These are phyloP conservation scores for Oryza meyeriana DNA, from an alignment of 176 grass and related monocot species.

Conservation along the genomic window DNA sequence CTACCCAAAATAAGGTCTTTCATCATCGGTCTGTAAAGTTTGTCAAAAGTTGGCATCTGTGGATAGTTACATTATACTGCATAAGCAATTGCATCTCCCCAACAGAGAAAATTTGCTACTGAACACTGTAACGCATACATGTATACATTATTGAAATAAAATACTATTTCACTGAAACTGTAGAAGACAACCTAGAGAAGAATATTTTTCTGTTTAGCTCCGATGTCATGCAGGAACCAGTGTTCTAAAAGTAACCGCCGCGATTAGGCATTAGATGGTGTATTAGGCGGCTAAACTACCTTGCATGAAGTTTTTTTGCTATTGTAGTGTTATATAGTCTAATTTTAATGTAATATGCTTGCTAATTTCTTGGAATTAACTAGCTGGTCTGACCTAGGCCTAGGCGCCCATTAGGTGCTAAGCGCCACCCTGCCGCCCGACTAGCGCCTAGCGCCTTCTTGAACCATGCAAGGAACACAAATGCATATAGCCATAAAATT, in stretches of 20 bases:
- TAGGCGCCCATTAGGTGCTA: no score
- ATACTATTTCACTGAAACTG: not conserved
- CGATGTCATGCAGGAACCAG: not conserved
- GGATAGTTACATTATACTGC: not conserved
- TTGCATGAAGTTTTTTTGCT: no score
- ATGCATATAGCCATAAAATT: not conserved
- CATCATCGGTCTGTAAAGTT: not conserved
- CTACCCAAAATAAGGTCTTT: not conserved
- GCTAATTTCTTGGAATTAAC: no score
- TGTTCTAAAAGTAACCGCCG: no score
- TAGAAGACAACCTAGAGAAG: not conserved
- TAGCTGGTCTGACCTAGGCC: no score
- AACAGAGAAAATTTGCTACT: not conserved
- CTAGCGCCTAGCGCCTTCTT: no score
- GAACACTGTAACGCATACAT: not conserved
- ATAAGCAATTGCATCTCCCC: not conserved
- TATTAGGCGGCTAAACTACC: no score
- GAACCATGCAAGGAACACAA: not conserved
- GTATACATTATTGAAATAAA: not conserved
- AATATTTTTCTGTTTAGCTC: not conserved
- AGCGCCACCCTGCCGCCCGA: no score
- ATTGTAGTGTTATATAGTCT: no score
- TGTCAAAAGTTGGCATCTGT: not conserved
- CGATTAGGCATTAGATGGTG: no score
- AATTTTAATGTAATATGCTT: no score